Evolutionary conservation across 2,329 filamentous ascomycete genomes (phyloP).

Genomic region (Trichoderma sp.): DNA sequence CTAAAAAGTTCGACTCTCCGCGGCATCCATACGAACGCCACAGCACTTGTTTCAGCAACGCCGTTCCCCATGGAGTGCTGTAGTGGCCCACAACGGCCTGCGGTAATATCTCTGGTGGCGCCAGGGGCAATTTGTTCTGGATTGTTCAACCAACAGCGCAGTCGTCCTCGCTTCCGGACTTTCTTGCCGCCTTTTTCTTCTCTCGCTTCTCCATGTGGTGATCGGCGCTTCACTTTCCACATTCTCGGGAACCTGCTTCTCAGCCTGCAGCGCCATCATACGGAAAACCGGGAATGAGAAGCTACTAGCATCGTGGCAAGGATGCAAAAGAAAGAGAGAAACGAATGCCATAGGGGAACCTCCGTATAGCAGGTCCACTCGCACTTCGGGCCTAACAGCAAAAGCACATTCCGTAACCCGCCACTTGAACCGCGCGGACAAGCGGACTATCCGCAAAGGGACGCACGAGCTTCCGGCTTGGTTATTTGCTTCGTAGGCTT

Average conservation of each 20-base stretch:
- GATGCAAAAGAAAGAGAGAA: neutral
- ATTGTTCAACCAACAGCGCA: neutral
- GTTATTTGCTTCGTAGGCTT: neutral
- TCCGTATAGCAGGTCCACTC: constrained; percentile 13
- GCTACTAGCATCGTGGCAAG: neutral
- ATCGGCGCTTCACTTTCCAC: neutral
- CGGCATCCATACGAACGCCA: neutral
- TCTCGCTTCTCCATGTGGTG: neutral
- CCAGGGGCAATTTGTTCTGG: constrained; percentile 11
- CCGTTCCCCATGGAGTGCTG: neutral
- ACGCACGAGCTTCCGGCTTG: neutral
- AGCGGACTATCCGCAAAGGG: constrained; percentile 1
- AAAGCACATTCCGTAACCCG: constrained; percentile 1
- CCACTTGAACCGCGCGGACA: constrained; percentile 6
- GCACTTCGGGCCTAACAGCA: constrained; percentile 21
- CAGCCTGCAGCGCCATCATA: neutral
- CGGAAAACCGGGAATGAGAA: neutral
- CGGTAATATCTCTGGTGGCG: constrained; percentile 13
- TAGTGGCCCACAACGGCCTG: constrained; percentile 8
- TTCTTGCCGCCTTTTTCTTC: neutral
- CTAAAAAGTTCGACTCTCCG: neutral
- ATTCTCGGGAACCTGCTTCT: neutral
- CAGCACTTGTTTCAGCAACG: neutral
- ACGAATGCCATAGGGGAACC: neutral
- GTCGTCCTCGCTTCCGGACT: neutral